Evolutionary conservation across 2,329 filamentous ascomycete species (phyloP), one percentile per base, ranked within the genome.

Genomic region (Neonectria coccinea): DNA sequence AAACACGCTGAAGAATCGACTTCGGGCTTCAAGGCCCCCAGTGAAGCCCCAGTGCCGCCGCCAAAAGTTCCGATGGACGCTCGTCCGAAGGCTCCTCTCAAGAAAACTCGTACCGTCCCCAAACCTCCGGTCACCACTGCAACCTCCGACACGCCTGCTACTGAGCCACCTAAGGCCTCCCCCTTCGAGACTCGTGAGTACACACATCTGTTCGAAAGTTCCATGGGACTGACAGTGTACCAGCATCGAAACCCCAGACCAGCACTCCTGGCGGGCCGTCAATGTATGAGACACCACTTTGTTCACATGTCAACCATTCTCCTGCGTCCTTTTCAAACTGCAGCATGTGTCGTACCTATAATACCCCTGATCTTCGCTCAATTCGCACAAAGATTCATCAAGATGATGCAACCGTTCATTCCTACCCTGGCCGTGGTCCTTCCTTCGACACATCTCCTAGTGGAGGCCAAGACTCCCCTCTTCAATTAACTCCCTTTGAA

Each of bases 271-370:
- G 75, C 31, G 76, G 76, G 44, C 78, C 81, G 66, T 81, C 82
- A 79, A 82, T 84, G 84, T 86, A 86, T 79, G 84, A 68, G 71
- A 62, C 64, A 62, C 44, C 64, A 68, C 66, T 60, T 68, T 66
- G 53, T 65, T 67, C 74, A 60, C 65, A 66, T 61, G 50, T 59
- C 54, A 66, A 66, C 12, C 54, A 64, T 53, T 53, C 52, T 50
- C 29, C 52, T 57, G 41, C 63, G 12, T 42, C 59, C 47, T 62
- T 48, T 61, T 64, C 54, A 62, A 65, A 57, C 29, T 66, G 48
- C 60, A 59, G 56, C 59, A 56, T 67, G 53, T 65, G 56, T 66
- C 45, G 48, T 29, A 51, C 56, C 39, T 36, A 65, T 29, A 44
- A 64, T 33, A 18, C 39, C 39, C 25, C 25, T 48, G 54, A 48